Conservation (phyloP, 805 yeast genomes). For the Teunomyces cretensis region DNA sequence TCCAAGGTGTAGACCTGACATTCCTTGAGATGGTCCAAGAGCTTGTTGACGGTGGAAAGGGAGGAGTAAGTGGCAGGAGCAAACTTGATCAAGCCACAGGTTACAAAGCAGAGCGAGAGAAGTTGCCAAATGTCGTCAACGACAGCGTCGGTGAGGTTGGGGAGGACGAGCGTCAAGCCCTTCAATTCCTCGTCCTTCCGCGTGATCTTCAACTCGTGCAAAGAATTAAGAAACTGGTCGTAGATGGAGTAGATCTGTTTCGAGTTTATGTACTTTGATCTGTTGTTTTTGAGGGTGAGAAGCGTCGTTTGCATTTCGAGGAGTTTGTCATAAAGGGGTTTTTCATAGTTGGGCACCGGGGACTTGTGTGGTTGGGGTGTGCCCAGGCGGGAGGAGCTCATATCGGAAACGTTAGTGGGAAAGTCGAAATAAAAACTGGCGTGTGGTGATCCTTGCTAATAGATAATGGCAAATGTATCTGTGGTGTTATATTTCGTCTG, state of each 20-base stretch:
- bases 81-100: constrained; percentile 85
- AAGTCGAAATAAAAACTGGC: not conserved
- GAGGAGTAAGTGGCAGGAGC: constrained; percentile 96
- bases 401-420: not conserved
- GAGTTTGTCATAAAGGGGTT: constrained; percentile 29
- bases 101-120: constrained; percentile 79
- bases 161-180: constrained; percentile 36
- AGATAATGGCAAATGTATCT: not conserved
- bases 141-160: constrained; percentile 64
- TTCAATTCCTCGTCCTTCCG: constrained; percentile 49
- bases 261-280: constrained; percentile 63
- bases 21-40: constrained; percentile 80
- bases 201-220: constrained; percentile 52
- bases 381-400: constrained; percentile 9
- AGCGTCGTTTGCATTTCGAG: constrained; percentile 25
- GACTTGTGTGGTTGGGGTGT: constrained; percentile 10
- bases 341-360: constrained; percentile 37
- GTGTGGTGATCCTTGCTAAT: not conserved
- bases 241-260: constrained; percentile 64
- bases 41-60: constrained; percentile 77
- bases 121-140: constrained; percentile 90
- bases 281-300: constrained; percentile 53
- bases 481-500: not conserved
- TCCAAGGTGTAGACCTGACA: constrained; percentile 79
- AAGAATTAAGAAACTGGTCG: constrained; percentile 52